phyloP scores from a whole-genome alignment of 768 basidiomycete genomes.

The Suillus occidentalis region DNA sequence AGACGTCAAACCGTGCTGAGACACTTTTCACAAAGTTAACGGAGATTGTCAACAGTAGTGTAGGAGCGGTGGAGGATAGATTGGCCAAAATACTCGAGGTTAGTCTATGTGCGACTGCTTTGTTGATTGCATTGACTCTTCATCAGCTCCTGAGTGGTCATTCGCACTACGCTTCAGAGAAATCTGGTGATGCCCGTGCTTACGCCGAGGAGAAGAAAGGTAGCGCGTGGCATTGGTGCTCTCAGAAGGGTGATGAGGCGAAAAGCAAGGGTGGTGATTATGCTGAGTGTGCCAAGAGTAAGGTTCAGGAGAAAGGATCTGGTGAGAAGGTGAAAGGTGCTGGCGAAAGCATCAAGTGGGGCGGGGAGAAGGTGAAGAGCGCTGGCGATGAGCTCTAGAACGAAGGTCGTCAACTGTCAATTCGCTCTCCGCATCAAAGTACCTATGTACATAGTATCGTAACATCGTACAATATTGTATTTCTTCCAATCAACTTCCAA shows the following conservation, averaged over 20 bases:
- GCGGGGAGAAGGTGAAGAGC: constrained; percentile 24
- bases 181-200: constrained; percentile 17
- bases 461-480: background rate
- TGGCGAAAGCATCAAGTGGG: constrained; percentile 23
- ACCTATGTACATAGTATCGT: background rate
- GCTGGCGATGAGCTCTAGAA: constrained; percentile 34
- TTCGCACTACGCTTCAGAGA: constrained; percentile 26
- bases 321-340: constrained; percentile 23
- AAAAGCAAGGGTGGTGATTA: constrained; percentile 27
- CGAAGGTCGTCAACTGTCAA: background rate
- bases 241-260: constrained; percentile 26
- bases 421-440: background rate
- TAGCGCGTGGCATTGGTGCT: constrained; percentile 16
- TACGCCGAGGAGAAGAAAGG: constrained; percentile 7
- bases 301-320: constrained; percentile 25
- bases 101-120: background rate
- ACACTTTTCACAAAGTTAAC: constrained; percentile 58
- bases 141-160: constrained; percentile 42
- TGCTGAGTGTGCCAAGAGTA: constrained; percentile 19
- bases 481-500: too few species aligned
- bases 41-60: constrained; percentile 64
- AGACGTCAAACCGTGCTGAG: constrained; percentile 58
- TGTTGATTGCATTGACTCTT: background rate
- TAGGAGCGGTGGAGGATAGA: constrained; percentile 77
- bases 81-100: constrained; percentile 48